Conservation (phyloP, 1,284 basidiomycete species). For the Ganoderma resinaceum region DNA sequence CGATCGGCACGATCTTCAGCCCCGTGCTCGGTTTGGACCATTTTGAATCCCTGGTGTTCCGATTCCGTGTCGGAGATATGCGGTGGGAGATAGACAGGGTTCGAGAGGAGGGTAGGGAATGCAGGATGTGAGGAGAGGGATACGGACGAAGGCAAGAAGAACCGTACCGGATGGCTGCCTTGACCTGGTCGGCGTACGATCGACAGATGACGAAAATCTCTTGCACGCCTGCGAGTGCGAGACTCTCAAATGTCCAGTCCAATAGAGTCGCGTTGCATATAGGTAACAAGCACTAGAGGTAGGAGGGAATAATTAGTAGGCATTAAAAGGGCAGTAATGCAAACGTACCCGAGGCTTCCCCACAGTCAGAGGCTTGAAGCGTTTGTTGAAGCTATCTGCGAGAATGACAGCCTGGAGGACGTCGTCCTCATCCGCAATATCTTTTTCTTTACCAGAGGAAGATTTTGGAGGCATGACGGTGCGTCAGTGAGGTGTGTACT, state of each 20-base stretch:
- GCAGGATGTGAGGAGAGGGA: conserved; percentile 19
- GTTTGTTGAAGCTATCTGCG: conserved; percentile 94
- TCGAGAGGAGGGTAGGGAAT: conserved; percentile 14
- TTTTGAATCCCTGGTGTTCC: conserved; percentile 67
- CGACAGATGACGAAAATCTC: conserved; percentile 95
- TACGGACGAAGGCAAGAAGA: conserved; percentile 4
- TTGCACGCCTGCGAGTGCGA: conserved; percentile 91
- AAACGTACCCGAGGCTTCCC: conserved; percentile 79
- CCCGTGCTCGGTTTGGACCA: conserved; percentile 81
- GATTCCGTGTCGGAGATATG: conserved; percentile 12
- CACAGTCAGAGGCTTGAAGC: conserved; percentile 88
- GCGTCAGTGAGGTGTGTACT: conserved; percentile 3
- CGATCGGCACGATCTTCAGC: conserved; percentile 87
- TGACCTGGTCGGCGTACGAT: conserved; percentile 86
- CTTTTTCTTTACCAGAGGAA: conserved; percentile 64
- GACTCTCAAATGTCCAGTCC: conserved; percentile 95
- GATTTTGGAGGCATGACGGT: conserved; percentile 68
- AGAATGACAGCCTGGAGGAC: conserved; percentile 92
- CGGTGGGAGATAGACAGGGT: neutral
- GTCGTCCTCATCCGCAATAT: conserved; percentile 72
- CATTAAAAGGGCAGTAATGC: neutral
- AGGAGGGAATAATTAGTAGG: conserved; percentile 30
- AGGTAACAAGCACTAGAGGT: conserved; percentile 84
- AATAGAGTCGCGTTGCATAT: conserved; percentile 94
- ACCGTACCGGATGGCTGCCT: conserved; percentile 79